phyloP scores from a whole-genome alignment of 2,329 filamentous ascomycete species.

The Pseudopithomyces maydicus region DNA sequence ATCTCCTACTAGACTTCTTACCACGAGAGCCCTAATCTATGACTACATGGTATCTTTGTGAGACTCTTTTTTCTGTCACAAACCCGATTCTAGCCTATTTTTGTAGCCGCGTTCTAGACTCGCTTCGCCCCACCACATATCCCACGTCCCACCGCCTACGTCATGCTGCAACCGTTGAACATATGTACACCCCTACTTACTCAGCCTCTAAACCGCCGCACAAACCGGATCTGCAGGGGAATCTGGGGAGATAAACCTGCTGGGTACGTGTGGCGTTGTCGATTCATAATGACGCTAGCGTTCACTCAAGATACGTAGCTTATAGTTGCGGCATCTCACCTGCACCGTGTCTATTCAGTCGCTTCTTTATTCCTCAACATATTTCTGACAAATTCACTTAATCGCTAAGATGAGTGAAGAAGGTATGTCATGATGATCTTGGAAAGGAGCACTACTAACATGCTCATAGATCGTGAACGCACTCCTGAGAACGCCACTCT shows the following conservation, averaged over 20 bases:
- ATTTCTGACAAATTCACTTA: no score
- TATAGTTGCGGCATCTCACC: slow-evolving; percentile 4
- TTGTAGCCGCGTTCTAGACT: background rate
- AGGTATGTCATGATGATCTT: slow-evolving; percentile 19
- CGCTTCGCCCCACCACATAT: background rate
- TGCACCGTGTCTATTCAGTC: background rate
- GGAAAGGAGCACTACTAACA: slow-evolving; percentile 9
- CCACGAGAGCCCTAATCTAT: background rate
- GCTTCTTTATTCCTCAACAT: no score
- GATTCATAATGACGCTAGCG: background rate
- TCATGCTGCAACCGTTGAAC: background rate
- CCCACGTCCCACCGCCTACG: slow-evolving; percentile 4
- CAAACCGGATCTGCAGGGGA: background rate
- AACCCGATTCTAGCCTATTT: no score
- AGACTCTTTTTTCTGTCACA: background rate
- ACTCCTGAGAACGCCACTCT: slow-evolving; percentile 53
- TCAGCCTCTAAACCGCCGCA: background rate
- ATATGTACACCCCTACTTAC: background rate
- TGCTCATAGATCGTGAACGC: slow-evolving; percentile 29
- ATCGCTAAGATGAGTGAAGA: slow-evolving; percentile 28
- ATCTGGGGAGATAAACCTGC: slow-evolving; percentile 23
- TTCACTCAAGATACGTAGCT: slow-evolving; percentile 12
- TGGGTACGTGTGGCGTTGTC: slow-evolving; percentile 5
- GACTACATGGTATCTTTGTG: background rate
- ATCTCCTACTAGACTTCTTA: no score